Percentiles rank a stretch among this genome's conserved stretches.
phyloP scores from a whole-genome alignment of 306 rosid species.

The Rubus idaeus region DNA sequence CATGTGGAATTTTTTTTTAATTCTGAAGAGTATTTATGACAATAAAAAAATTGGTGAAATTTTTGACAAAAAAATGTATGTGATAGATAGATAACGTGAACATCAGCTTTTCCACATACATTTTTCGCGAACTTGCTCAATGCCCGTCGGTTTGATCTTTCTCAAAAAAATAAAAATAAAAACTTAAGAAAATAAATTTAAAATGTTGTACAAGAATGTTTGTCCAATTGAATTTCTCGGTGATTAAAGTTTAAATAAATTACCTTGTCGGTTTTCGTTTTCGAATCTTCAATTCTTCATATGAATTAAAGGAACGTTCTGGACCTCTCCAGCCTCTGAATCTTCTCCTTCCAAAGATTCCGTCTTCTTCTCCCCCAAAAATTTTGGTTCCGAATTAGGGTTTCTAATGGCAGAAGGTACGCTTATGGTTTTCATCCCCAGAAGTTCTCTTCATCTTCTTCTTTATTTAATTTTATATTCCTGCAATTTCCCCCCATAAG shows the following conservation, averaged over 20 bases:
- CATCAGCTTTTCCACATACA: no score
- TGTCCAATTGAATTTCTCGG: no score
- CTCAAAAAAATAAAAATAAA: no score
- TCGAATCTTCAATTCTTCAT: neutral
- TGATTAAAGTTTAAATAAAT: neutral
- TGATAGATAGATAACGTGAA: no score
- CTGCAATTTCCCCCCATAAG: neutral
- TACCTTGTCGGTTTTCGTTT: neutral
- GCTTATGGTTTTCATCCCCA: neutral
- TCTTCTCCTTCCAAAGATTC: neutral
- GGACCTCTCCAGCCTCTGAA: neutral
- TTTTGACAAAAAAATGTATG: no score
- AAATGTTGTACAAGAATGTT: no score
- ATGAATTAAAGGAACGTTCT: neutral
- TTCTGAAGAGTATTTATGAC: no score
- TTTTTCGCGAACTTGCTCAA: no score
- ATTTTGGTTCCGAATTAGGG: neutral
- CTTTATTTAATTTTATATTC: neutral
- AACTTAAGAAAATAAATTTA: no score
- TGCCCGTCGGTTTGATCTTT: no score
- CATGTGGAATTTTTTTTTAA: no score
- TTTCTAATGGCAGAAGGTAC: slow-evolving; percentile 18
- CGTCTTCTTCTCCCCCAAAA: neutral
- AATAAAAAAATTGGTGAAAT: no score
- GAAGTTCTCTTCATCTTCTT: neutral